A percentile compares a stretch with the other conserved stretches of the same genome.
These are phyloP conservation scores for Penicillium italicum DNA, from an alignment of 2,329 filamentous ascomycete genomes.

Conservation along the genomic window DNA sequence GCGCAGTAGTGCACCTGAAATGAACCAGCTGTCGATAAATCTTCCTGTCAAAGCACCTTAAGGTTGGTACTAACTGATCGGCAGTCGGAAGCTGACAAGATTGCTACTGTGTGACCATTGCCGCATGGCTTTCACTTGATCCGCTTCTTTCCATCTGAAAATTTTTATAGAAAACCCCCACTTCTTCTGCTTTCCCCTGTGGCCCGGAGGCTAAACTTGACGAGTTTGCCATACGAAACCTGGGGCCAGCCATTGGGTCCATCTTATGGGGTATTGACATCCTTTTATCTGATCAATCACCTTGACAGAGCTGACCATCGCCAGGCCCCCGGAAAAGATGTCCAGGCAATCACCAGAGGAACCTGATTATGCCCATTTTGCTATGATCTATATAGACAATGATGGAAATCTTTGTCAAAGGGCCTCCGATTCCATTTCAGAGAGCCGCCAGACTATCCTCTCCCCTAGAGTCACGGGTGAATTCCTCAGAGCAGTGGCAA, in stretches of 20 bases:
- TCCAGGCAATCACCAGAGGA: conserved; percentile 23
- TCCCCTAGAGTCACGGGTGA: conserved; percentile 29
- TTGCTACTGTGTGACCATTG: neutral
- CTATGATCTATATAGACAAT: conserved; percentile 32
- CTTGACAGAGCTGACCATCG: conserved; percentile 11
- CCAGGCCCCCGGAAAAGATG: conserved; percentile 14
- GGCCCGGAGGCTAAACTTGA: neutral
- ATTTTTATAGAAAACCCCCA: neutral
- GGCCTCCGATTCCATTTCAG: conserved; percentile 29
- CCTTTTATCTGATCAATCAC: neutral
- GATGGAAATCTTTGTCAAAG: conserved; percentile 31
- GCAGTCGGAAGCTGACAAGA: neutral
- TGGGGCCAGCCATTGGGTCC: neutral
- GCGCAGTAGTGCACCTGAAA: neutral
- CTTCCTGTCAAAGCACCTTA: neutral
- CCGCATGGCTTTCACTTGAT: neutral
- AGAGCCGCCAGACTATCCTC: conserved; percentile 27
- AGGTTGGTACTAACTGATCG: neutral
- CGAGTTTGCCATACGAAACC: neutral
- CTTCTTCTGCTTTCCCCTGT: neutral
- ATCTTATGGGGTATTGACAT: neutral
- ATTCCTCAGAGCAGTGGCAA: conserved; percentile 31
- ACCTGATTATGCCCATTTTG: conserved; percentile 28
- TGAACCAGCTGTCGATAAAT: neutral
- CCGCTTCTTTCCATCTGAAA: neutral